Conservation (phyloP, 2,329 filamentous ascomycete species). For the Diaporthe aspalathi region DNA sequence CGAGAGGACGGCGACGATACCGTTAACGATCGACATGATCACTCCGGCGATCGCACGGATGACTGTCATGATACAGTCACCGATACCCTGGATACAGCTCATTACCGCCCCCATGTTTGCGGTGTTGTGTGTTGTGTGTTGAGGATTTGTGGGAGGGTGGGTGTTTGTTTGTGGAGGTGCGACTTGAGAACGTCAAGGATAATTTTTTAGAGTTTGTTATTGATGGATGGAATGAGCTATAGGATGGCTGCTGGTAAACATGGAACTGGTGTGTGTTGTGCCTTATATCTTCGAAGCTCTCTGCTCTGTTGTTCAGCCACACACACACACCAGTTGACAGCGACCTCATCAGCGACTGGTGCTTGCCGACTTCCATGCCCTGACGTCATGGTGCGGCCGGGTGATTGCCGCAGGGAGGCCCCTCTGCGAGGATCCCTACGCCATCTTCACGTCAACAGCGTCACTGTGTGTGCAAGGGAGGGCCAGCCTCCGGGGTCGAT, state of each 20-base stretch:
- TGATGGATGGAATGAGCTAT: slow-evolving; percentile 17
- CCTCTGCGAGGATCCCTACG: slow-evolving; percentile 29
- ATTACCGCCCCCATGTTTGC: slow-evolving; percentile 39
- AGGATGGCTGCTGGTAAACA: neutral
- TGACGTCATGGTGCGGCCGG: slow-evolving; percentile 27
- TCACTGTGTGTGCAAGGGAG: slow-evolving; percentile 11
- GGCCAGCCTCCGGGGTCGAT: neutral
- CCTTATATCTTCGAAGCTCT: slow-evolving; percentile 13
- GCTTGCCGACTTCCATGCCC: neutral
- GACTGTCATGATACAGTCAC: slow-evolving; percentile 52
- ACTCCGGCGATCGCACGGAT: slow-evolving; percentile 74
- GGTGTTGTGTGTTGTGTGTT: slow-evolving; percentile 24
- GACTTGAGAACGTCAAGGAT: neutral
- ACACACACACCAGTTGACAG: too few relatives aligned
- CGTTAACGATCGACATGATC: slow-evolving; percentile 74
- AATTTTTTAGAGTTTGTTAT: slow-evolving; percentile 2
- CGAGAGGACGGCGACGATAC: slow-evolving; percentile 72
- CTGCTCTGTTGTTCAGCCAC: neutral
- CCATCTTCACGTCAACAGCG: slow-evolving; percentile 26
- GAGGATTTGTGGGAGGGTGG: neutral
- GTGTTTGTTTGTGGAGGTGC: neutral
- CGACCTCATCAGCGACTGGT: slow-evolving; percentile 4
- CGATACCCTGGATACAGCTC: slow-evolving; percentile 37
- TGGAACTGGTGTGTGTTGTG: neutral
- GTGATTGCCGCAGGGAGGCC: slow-evolving; percentile 25